Base-by-base conservation (phyloP, 306 rosid species). In the Trifolium dubium region DNA sequence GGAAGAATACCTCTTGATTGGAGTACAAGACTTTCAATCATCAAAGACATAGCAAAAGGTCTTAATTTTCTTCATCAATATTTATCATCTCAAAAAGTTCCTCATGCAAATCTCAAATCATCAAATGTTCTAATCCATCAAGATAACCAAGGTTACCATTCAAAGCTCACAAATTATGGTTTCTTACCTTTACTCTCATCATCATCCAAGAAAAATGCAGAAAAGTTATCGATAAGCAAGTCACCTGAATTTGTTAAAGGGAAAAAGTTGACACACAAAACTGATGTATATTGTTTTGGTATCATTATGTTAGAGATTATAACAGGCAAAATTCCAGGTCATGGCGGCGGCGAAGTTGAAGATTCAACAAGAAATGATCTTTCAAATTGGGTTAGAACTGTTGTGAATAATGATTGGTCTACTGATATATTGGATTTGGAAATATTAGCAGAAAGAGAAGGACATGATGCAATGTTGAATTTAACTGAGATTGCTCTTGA, bases 351-450 rank as follows among this genome's bases (percentile, higher is more conserved):
- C 11, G 80, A 46, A 23, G 79, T 75, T 60, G 92, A 83, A 11
- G 83, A 67, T 19, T 54, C 59, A 11, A 64, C 65, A 37, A 35
- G 0, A 31, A 54, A 59, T 61, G 92, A 90, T 83, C 88, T 90
- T 71, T 88, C 92, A 10, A 83, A 90, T 32, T 86, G 96, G 96
- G 92, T 86, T 3, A 77, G 91, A 78, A 86, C 61, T 30, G 89
- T 88, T 41, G 91, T 90, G 61, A 86, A 86, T 71, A 83, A 67
- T 75, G 96, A 86, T 46, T 88, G 96, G 96, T 90, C 96, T 35
- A 86, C 91, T 1, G 92, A 90, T 64, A 90, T 90, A 72, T 50
- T 90, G 63, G 92, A 90, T 55, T 54, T 69, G 9, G 96, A 90
- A 72, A 88, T 90, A 49, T 31, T 77, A 37, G 81, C 82, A 50